These are phyloP conservation scores for Viola pubescens DNA, from an alignment of 441 rosid species.

Conservation along the genomic window DNA sequence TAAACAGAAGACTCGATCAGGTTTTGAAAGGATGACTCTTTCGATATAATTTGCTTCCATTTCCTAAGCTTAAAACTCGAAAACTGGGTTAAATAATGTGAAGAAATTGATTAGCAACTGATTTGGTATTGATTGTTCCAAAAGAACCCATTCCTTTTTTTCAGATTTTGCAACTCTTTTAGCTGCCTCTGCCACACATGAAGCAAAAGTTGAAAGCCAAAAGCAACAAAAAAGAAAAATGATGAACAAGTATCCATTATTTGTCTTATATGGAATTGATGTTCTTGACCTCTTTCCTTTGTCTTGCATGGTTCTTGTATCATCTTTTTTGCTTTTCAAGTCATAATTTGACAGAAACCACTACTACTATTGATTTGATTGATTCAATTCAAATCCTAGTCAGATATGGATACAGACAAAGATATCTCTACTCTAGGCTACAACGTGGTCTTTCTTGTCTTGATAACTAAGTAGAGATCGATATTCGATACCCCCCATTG, in stretches of 20 bases:
- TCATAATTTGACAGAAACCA: constrained; percentile 12
- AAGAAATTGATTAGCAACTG: no score
- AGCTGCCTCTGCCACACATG: not conserved
- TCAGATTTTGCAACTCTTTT: not conserved
- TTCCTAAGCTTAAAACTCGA: no score
- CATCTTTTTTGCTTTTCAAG: constrained; percentile 16
- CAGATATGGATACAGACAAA: constrained; percentile 5
- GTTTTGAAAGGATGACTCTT: no score
- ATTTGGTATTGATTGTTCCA: constrained; percentile 8
- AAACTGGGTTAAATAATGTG: no score
- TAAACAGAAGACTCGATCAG: no score
- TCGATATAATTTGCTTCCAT: no score
- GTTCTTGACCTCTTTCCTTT: not conserved
- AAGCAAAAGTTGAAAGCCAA: no score
- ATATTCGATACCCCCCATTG: constrained; percentile 24
- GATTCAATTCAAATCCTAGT: not conserved
- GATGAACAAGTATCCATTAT: not conserved
- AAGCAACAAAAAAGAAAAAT: no score
- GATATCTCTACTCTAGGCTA: constrained; percentile 12
- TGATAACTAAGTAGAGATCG: constrained; percentile 30
- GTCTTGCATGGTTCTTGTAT: constrained; percentile 17
- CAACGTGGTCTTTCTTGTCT: constrained; percentile 47
- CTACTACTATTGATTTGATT: not conserved
- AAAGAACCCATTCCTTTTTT: no score
- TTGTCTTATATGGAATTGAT: no score